Evolutionary conservation across 2,329 filamentous ascomycete species (phyloP), one percentile per base, ranked within the genome.

Genomic region (Sporothrix brunneoviolacea): DNA sequence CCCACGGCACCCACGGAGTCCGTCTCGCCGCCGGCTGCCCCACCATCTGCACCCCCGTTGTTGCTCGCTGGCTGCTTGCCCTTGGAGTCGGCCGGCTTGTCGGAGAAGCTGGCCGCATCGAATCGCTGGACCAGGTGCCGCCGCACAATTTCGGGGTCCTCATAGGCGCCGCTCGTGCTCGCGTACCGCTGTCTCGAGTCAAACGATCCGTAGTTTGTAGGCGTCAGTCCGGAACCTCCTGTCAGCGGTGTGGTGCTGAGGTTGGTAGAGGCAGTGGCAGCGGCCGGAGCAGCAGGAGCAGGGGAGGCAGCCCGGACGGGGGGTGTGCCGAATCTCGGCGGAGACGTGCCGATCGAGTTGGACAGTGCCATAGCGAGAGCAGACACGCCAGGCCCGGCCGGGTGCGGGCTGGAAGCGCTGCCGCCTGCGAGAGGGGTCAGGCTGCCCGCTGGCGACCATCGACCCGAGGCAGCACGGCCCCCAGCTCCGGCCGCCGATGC

Each of bases 141-240:
- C 65, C 84, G 90, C 57, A 98, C 80, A 48, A 97, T 88, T 64
- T 96, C 91, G 15, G 90, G 86, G 61, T 97, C 89, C 68, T 97
- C 91, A 62, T 84, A 85, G 4, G 84, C 82, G 19, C 75, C 81
- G 36, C 73, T 69, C 4, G 30, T 42, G 74, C 77, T 66, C 53
- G 65, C 66, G 44, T 72, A 65, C 44, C 76, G 79, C 36, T 77
- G 76, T 57, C 83, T 79, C 44, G 80, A 80, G 56, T 93, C 88
- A 60, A 94, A 90, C 9, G 90, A 95, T 48, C 90, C 91, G 66
- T 93, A 94, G 61, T 85, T 87, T 55, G 84, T 86, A 22, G 81
- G 80, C 3, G 82, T 78, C 12, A 71, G 68, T 53, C 76, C 70
- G 54, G 73, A 67, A 21, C 69, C 70, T 38, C 54, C 68, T 64